Evolutionary conservation across 345 rosid genomes (phyloP).

Genomic region (Salix viminalis): DNA sequence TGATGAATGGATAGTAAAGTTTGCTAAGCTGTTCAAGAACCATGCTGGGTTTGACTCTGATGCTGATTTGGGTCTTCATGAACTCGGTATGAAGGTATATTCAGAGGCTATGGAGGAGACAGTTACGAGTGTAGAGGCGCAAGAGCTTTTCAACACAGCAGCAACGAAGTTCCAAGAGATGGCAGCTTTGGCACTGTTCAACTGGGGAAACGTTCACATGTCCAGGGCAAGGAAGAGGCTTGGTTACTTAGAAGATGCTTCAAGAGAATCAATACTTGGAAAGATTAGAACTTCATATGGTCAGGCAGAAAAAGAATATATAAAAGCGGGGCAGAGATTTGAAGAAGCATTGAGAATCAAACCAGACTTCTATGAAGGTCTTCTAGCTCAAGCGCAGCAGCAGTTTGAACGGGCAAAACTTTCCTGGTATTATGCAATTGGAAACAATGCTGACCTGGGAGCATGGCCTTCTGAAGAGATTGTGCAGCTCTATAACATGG

Average conservation of each 20-base stretch:
- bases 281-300: constrained; percentile 55
- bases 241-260: constrained; percentile 48
- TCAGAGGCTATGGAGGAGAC: constrained; percentile 92
- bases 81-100: constrained; percentile 72
- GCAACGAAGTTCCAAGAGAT: constrained; percentile 82
- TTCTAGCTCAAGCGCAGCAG: constrained; percentile 68
- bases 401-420: constrained; percentile 90
- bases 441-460: constrained; percentile 50
- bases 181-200: constrained; percentile 81
- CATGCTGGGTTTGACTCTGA: constrained; percentile 70
- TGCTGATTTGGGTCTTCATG: constrained; percentile 66
- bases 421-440: constrained; percentile 71
- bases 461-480: constrained; percentile 55
- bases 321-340: constrained; percentile 54
- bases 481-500: constrained; percentile 55
- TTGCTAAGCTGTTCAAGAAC: constrained; percentile 74
- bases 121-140: constrained; percentile 83
- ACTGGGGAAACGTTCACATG: constrained; percentile 87
- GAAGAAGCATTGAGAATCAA: constrained; percentile 76
- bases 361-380: constrained; percentile 70
- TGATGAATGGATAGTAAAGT: constrained; percentile 81
- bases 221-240: constrained; percentile 72
- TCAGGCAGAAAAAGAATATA: constrained; percentile 52
- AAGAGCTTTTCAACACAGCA: constrained; percentile 57
- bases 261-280: constrained; percentile 48